Evolutionary conservation across 352 stramenopile species (phyloP).

Genomic region (Thalassiosira ordinaria): DNA sequence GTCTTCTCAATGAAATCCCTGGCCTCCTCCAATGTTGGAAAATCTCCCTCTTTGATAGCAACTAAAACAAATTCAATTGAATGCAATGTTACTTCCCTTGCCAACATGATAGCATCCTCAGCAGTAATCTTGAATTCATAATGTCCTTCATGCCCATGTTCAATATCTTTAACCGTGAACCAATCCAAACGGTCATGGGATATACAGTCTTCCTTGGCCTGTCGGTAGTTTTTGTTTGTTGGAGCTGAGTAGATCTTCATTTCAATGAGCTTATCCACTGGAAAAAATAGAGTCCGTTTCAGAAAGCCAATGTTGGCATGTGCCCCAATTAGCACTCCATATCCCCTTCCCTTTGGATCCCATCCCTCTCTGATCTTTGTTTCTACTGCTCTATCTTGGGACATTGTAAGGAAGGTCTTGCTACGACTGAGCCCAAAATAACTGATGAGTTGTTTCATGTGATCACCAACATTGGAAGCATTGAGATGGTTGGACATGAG

Average conservation of each 20-base stretch:
- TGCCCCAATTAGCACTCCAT: neutral
- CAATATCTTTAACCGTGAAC: neutral
- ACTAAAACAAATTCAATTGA: neutral
- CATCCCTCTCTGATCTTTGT: constrained; percentile 11
- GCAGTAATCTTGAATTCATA: neutral
- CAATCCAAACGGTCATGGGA: too few species aligned
- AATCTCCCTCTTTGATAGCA: neutral
- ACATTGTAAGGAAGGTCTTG: too few species aligned
- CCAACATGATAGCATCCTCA: neutral
- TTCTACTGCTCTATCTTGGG: constrained; percentile 10
- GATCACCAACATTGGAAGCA: too few species aligned
- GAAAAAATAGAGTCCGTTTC: too few species aligned
- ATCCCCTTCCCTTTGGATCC: constrained; percentile 15
- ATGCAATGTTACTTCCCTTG: neutral
- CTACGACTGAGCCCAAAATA: too few species aligned
- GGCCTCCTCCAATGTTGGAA: neutral
- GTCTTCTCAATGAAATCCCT: neutral
- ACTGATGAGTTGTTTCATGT: too few species aligned
- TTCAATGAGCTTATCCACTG: too few species aligned
- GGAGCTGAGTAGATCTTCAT: too few species aligned
- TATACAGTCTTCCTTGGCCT: too few species aligned
- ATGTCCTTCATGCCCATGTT: too few species aligned
- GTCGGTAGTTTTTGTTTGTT: too few species aligned
- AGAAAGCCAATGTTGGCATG: constrained; percentile 25
- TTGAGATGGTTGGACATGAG: too few species aligned